Percentiles rank a stretch among this genome's conserved stretches.
These are phyloP conservation scores for Adenanthera pavonina DNA, from an alignment of 306 rosid genomes.

Conservation along the genomic window DNA sequence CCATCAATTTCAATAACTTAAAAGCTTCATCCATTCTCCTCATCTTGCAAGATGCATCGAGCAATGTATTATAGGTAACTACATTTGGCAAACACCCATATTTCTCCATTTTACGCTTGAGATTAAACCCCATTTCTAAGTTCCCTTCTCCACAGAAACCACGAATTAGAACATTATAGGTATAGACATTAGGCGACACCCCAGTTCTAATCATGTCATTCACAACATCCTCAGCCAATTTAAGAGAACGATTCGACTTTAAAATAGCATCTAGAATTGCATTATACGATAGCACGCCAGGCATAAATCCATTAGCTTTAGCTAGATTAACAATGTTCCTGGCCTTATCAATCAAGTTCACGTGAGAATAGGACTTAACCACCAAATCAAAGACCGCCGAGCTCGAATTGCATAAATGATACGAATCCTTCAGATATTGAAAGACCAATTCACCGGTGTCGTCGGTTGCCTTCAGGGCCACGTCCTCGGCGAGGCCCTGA, in stretches of 20 bases:
- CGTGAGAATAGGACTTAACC: slow-evolving; percentile 69
- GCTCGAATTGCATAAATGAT: slow-evolving; percentile 61
- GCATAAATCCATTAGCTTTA: slow-evolving; percentile 65
- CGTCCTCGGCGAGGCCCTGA: slow-evolving; percentile 72
- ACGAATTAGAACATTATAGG: slow-evolving; percentile 80
- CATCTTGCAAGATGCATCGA: slow-evolving; percentile 65
- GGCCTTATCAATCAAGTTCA: slow-evolving; percentile 59
- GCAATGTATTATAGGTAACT: slow-evolving; percentile 77
- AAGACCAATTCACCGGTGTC: slow-evolving; percentile 58
- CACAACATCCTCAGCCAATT: slow-evolving; percentile 53
- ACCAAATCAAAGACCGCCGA: slow-evolving; percentile 78
- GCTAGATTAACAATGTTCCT: slow-evolving; percentile 59
- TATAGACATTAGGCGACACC: slow-evolving; percentile 74
- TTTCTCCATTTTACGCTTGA: slow-evolving; percentile 70
- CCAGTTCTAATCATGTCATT: slow-evolving; percentile 65
- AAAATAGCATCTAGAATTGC: slow-evolving; percentile 62
- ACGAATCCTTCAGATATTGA: slow-evolving; percentile 57
- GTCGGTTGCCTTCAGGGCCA: slow-evolving; percentile 46
- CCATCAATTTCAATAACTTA: slow-evolving; percentile 59
- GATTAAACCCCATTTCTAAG: slow-evolving; percentile 54
- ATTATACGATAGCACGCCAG: slow-evolving; percentile 70
- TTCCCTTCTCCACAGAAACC: slow-evolving; percentile 60
- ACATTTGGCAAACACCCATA: slow-evolving; percentile 73
- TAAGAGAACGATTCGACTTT: slow-evolving; percentile 46
- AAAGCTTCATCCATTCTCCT: slow-evolving; percentile 63